These are phyloP conservation scores for Cutaneotrichosporon daszewskae DNA, from an alignment of 1,284 basidiomycete genomes.

Conservation along the genomic window DNA sequence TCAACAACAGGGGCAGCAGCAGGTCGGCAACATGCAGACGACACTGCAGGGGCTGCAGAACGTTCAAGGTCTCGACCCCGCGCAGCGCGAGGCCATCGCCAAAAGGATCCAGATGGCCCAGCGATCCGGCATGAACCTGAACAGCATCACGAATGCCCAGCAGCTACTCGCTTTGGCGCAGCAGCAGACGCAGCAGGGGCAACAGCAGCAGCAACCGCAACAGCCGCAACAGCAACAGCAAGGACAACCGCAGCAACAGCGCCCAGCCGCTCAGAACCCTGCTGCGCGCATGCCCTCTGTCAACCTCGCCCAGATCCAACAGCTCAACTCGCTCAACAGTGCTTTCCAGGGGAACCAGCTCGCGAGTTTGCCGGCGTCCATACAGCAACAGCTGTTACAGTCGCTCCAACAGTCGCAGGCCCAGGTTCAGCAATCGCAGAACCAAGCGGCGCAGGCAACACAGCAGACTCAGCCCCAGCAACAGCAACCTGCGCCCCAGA, in stretches of 20 bases:
- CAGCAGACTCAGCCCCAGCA: neutral
- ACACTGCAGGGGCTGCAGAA: too few relatives aligned
- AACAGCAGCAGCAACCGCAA: slow-evolving; percentile 3
- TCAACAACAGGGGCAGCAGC: slow-evolving; percentile 6
- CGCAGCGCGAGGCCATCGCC: slow-evolving; percentile 6
- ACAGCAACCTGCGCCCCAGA: slow-evolving; percentile 2
- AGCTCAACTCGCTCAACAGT: too few relatives aligned
- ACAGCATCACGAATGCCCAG: slow-evolving; percentile 3
- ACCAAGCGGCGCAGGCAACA: slow-evolving; percentile 2
- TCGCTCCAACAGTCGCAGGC: slow-evolving; percentile 8
- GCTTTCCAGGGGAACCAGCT: slow-evolving; percentile 3
- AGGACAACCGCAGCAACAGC: slow-evolving; percentile 4
- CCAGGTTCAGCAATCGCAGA: slow-evolving; percentile 1
- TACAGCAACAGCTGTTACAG: slow-evolving; percentile 14
- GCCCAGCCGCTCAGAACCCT: too few relatives aligned
- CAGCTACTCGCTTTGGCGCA: slow-evolving; percentile 4
- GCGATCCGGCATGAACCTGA: slow-evolving; percentile 7
- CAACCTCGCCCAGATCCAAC: slow-evolving; percentile 11
- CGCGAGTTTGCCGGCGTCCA: slow-evolving; percentile 3
- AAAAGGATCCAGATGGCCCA: slow-evolving; percentile 8
- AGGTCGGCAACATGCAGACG: neutral
- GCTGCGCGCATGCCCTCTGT: too few relatives aligned
- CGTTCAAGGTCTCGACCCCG: too few relatives aligned
- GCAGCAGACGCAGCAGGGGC: slow-evolving; percentile 6
- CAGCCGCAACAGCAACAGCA: slow-evolving; percentile 1